Evolutionary conservation across 2,329 filamentous ascomycete species (phyloP), one percentile per base, ranked within the genome.

Genomic region (Diaporthe australafricana): DNA sequence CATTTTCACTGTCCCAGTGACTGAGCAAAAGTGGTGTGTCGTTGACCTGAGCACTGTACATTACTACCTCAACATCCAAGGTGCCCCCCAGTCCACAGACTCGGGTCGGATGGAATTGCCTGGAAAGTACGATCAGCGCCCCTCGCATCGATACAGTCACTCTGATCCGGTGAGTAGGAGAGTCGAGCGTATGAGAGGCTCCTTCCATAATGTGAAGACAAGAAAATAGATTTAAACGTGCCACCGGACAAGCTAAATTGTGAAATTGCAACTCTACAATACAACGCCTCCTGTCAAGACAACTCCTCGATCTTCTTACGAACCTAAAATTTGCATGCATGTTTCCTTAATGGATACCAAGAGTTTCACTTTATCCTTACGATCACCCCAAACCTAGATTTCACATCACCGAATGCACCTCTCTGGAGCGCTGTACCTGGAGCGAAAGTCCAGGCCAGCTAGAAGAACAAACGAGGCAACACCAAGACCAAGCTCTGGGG

Each of bases 341-440:
- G n/a, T 6, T 8, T 35, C 17, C 22, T 16, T 3, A 22, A 17
- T 45, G 20, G 5, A 5, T 9, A 50, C 45, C 30, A 38, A 50
- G n/a, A 50, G n/a, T 22, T 25, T 14, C n/a, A 38, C 20, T 2
- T 30, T 14, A 65, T 20, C 42, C n/a, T n/a, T n/a, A 48, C 9
- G 17, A 55, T n/a, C 5, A 2, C n/a, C 27, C 11, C 57, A 35
- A 25, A 38, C 52, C 30, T 40, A 48, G 22, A 48, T 16, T 4
- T 27, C 52, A 22, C 32, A 47, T 16, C 40, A 48, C 14, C 30
- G 47, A 65, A 68, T 68, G 66, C 52, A 68, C 42, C 52, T 68
- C 45, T 68, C 52, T 38, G 66, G 66, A 38, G 52, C 66, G 14
- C 32, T 57, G 42, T 68, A 68, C 52, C n/a, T n/a, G 32, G 25